Conservation (phyloP, 176 grass and related monocot species). For the Zoysia japonica region DNA sequence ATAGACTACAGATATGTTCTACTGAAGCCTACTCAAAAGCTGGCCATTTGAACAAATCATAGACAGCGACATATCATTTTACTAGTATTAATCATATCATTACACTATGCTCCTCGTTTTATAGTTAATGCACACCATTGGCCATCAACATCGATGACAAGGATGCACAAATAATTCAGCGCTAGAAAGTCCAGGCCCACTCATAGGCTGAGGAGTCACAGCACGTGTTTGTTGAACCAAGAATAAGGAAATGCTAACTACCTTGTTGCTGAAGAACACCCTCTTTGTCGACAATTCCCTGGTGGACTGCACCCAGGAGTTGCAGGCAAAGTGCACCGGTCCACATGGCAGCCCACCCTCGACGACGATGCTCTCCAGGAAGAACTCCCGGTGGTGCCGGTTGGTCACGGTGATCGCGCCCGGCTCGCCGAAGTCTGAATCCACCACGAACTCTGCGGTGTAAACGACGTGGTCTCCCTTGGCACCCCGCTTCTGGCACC, state of each 20-base stretch:
- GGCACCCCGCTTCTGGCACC: conserved; percentile 66
- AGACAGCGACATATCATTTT: conserved; percentile 34
- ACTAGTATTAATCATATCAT: conserved; percentile 11
- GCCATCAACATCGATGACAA: conserved; percentile 33
- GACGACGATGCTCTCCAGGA: conserved; percentile 82
- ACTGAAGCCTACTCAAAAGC: conserved; percentile 21
- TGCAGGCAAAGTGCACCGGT: conserved; percentile 73
- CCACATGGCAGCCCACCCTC: conserved; percentile 72
- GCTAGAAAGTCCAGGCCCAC: neutral
- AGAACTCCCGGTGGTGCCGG: conserved; percentile 85
- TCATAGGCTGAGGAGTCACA: neutral
- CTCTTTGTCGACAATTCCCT: conserved; percentile 60
- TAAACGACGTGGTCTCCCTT: conserved; percentile 90
- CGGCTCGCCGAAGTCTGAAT: conserved; percentile 71
- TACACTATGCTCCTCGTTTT: conserved; percentile 24
- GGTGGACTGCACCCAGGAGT: conserved; percentile 92
- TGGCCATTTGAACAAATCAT: conserved; percentile 9
- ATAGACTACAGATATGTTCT: conserved; percentile 22
- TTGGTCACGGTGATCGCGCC: conserved; percentile 75
- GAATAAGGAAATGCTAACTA: conserved; percentile 8
- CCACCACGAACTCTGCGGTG: conserved; percentile 79
- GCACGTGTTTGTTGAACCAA: conserved; percentile 25
- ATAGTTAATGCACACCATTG: conserved; percentile 32
- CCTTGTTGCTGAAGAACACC: conserved; percentile 98
- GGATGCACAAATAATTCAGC: conserved; percentile 29